These are phyloP conservation scores for Cercophora newfieldiana DNA, from an alignment of 495 filamentous ascomycete genomes.

Conservation along the genomic window DNA sequence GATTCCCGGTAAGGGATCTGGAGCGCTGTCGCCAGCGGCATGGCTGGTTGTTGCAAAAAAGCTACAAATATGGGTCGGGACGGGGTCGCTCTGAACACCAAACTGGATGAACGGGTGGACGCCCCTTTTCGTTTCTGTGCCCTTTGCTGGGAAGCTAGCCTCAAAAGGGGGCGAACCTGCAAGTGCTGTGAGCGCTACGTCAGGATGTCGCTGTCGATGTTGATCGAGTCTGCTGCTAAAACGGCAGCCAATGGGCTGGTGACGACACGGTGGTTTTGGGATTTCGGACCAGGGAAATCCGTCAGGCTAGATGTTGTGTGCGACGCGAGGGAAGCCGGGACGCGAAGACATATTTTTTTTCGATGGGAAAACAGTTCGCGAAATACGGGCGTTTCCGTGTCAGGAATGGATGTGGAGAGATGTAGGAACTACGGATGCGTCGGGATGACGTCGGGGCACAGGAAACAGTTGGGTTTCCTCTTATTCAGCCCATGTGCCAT, in stretches of 20 bases:
- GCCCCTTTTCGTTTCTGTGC: not conserved
- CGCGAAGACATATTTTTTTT: not conserved
- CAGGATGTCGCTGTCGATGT: not conserved
- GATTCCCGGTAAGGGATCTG: slow-evolving; percentile 68
- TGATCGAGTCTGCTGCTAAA: not conserved
- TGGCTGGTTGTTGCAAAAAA: not conserved
- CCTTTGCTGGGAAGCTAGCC: not conserved
- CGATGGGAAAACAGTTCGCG: not conserved
- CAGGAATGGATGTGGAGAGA: not conserved
- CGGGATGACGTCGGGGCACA: not conserved
- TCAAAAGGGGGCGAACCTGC: not conserved
- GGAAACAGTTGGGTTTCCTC: not conserved
- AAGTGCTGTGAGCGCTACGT: not conserved
- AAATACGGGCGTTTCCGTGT: not conserved
- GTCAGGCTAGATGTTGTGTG: too few relatives aligned
- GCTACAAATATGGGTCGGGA: not conserved
- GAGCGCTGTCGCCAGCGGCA: slow-evolving; percentile 24
- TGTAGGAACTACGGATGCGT: not conserved
- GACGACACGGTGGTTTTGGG: too few relatives aligned
- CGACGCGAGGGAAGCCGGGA: not conserved
- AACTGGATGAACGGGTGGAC: not conserved
- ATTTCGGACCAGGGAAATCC: too few relatives aligned
- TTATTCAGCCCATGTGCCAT: not conserved
- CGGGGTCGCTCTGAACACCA: not conserved
- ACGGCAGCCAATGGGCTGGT: not conserved